Evolutionary conservation across 2,329 filamentous ascomycete species (phyloP), one percentile per base, ranked within the genome.

Genomic region (Ophiostoma piceae): DNA sequence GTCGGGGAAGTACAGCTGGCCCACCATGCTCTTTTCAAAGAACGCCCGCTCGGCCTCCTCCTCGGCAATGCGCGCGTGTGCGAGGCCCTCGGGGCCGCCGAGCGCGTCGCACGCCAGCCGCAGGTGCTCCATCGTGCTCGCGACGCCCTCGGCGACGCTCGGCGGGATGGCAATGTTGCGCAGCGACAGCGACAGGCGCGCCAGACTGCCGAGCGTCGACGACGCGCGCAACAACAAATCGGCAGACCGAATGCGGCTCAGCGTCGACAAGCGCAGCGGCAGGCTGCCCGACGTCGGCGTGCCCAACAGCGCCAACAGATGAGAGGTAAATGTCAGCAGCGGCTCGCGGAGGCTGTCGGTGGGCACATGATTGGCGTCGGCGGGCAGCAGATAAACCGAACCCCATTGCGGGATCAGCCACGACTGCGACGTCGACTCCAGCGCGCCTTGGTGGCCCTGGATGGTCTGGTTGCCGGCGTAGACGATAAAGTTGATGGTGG

Each of bases 361-460:
- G 0, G 87, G 82, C 11, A 97, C 84, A 72, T 87, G 84, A 43
- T 79, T 81, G 60, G 79, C 77, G 66, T 78, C 76, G 9, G 80
- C 80, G 11, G 81, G 76, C 67, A 96, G 82, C 16, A 88, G 80
- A 74, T 87, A 88, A 11, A 89, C 85, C 19, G 85, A 85, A 51
- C 95, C 95, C 95, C 95, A 99, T 81, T 99, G 95, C 0, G 95
- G 95, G 64, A 99, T 90, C 73, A 97, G 85, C 94, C 94, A 98
- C 51, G 87, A 88, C 75, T 86, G 87, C 0, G 87, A 85, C 3
- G 82, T 85, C 39, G 39, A 41, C 11, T 12, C 2, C 11, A 29
- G 3, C 7, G 47, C n/a, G 2, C n/a, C 65, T 8, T 19, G 80
- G 2, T 39, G 32, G 71, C 60, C 2, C 4, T 79, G 82, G 72